Conservation (phyloP, 345 rosid genomes). For the Noccaea caerulescens region DNA sequence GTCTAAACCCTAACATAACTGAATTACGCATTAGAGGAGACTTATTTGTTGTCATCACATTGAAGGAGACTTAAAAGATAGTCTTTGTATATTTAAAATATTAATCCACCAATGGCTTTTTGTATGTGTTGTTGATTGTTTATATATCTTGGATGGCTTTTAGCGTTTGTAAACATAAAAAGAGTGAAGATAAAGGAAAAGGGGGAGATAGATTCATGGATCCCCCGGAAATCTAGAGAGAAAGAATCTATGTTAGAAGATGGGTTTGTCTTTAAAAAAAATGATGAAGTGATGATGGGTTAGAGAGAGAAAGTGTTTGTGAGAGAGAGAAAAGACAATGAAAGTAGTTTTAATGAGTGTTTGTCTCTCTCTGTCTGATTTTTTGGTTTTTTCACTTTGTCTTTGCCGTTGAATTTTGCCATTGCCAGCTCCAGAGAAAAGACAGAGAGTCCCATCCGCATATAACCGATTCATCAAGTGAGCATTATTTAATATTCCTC, state of each 20-base stretch:
- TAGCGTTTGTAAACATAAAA: conserved; percentile 16
- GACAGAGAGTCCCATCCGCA: conserved; percentile 99
- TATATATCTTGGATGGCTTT: conserved; percentile 8
- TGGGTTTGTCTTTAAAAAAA: conserved; percentile 40
- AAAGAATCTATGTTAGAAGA: conserved; percentile 39
- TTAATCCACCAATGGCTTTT: conserved; percentile 1
- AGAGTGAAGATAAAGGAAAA: background rate
- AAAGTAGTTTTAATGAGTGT: conserved; percentile 51
- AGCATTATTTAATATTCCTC: conserved; percentile 34
- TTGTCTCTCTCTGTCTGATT: conserved; percentile 53
- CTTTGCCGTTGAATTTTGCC: conserved; percentile 45
- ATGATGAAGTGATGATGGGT: conserved; percentile 70
- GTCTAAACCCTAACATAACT: conserved; percentile 23
- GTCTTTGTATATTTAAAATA: background rate
- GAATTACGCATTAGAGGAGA: background rate
- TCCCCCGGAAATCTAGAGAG: conserved; percentile 64
- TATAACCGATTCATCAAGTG: conserved; percentile 99
- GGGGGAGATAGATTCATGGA: conserved; percentile 32
- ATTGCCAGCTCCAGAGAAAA: conserved; percentile 96
- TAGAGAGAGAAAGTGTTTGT: conserved; percentile 39
- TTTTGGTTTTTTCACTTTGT: conserved; percentile 52
- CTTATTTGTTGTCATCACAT: no score
- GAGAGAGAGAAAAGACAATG: conserved; percentile 47
- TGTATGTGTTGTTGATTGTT: conserved; percentile 3
- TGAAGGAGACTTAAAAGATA: background rate